Conservation (phyloP, 345 rosid genomes). For the Camelina laxa region DNA sequence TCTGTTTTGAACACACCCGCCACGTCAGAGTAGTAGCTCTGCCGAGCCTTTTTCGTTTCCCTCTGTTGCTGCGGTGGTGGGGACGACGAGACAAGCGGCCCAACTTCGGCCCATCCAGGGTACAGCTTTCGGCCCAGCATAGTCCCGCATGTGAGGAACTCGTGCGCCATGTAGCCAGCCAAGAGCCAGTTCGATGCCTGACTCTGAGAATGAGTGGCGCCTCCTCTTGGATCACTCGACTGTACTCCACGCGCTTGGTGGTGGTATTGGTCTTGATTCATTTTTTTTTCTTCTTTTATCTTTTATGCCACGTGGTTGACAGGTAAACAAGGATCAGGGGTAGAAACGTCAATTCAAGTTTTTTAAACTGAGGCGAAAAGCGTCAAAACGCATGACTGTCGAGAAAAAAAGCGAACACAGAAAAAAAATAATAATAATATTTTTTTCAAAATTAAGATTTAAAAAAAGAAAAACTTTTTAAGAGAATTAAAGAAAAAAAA, state of each 20-base stretch:
- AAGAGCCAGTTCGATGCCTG: constrained; percentile 50
- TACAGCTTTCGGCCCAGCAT: constrained; percentile 58
- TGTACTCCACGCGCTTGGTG: background rate
- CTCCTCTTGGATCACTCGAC: constrained; percentile 15
- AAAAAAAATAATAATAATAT: background rate
- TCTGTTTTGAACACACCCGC: constrained; percentile 62
- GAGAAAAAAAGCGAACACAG: constrained; percentile 30
- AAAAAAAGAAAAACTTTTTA: background rate
- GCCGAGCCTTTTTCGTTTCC: constrained; percentile 41
- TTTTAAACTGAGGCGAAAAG: constrained; percentile 34
- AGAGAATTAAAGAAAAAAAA: background rate
- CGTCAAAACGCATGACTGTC: constrained; percentile 34
- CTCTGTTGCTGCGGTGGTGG: constrained; percentile 32
- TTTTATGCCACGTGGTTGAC: constrained; percentile 37
- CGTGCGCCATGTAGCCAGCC: constrained; percentile 79
- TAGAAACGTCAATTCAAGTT: background rate
- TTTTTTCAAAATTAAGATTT: background rate
- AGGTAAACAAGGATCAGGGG: constrained; percentile 24
- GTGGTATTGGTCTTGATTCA: constrained; percentile 50
- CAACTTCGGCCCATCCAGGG: constrained; percentile 46
- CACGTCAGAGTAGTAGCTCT: constrained; percentile 64
- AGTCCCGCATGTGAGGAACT: constrained; percentile 64
- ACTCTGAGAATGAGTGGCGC: background rate
- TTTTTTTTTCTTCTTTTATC: constrained; percentile 27
- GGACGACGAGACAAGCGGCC: constrained; percentile 24